phyloP scores from a whole-genome alignment of 2,329 filamentous ascomycete species.

The Claviceps africana region DNA sequence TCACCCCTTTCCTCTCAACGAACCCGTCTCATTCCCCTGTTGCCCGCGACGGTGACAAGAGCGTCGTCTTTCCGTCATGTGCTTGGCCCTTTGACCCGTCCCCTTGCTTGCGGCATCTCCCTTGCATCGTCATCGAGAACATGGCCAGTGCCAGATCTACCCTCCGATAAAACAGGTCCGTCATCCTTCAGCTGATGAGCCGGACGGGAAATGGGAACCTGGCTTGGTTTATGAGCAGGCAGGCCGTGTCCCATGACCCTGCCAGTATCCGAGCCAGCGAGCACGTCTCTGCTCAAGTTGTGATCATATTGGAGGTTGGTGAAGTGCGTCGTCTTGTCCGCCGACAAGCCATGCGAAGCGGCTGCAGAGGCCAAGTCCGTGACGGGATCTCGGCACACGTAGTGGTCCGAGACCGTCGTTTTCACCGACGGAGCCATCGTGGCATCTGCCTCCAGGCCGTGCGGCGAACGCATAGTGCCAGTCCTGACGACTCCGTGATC shows the following conservation, averaged over 20 bases:
- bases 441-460: slow-evolving; percentile 6
- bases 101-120: background rate
- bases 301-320: background rate
- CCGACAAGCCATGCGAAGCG: slow-evolving; percentile 1
- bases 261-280: background rate
- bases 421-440: background rate
- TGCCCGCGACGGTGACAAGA: background rate
- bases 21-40: background rate
- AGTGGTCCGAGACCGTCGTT: slow-evolving; percentile 2
- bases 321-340: background rate
- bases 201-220: background rate
- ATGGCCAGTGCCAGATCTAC: background rate
- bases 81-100: background rate
- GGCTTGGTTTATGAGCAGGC: slow-evolving; percentile 1
- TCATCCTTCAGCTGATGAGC: slow-evolving; percentile 6
- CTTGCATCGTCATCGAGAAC: slow-evolving; percentile 1
- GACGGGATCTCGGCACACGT: slow-evolving; percentile 4
- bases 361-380: background rate
- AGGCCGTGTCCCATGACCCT: slow-evolving; percentile 3
- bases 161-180: background rate
- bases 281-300: slow-evolving; percentile 2
- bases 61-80: slow-evolving; percentile 1
- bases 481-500: slow-evolving; percentile 5
- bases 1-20: background rate
- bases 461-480: background rate